phyloP scores from a whole-genome alignment of 2,329 filamentous ascomycete species.

The Thielaviopsis euricoi region DNA sequence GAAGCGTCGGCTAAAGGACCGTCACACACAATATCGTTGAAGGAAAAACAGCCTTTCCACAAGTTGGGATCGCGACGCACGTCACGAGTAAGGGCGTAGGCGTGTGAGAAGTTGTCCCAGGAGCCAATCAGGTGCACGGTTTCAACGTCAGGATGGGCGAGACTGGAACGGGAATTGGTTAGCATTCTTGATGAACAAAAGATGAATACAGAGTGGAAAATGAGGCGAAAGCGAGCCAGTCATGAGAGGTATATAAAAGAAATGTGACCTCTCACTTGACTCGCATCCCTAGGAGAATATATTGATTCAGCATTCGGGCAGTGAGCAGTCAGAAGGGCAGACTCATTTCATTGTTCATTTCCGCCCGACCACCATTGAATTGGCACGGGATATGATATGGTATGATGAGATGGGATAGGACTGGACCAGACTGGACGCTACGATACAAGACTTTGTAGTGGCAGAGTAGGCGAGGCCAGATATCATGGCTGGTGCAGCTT shows the following conservation, averaged over 20 bases:
- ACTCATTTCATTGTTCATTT: background rate
- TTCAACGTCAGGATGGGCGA: slow-evolving; percentile 41
- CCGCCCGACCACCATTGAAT: too few relatives aligned
- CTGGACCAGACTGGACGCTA: too few relatives aligned
- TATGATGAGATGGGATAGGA: too few relatives aligned
- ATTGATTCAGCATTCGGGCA: background rate
- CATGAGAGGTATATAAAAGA: too few relatives aligned
- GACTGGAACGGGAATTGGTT: slow-evolving; percentile 22
- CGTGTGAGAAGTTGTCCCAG: slow-evolving; percentile 81
- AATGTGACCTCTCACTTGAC: too few relatives aligned
- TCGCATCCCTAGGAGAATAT: background rate
- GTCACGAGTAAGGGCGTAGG: slow-evolving; percentile 72
- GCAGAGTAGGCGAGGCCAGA: too few relatives aligned
- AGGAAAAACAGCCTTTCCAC: slow-evolving; percentile 79
- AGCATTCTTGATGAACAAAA: background rate
- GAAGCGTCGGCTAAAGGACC: slow-evolving; percentile 22
- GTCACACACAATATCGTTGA: slow-evolving; percentile 70
- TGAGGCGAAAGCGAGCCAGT: too few relatives aligned
- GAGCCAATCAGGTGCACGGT: slow-evolving; percentile 74
- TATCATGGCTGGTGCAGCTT: too few relatives aligned
- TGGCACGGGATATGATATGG: too few relatives aligned
- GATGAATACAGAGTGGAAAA: too few relatives aligned
- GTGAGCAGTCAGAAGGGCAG: background rate
- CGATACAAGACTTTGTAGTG: too few relatives aligned
- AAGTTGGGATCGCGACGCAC: slow-evolving; percentile 53